Conservation (phyloP, 441 rosid species). For the Syzygium malaccense region DNA sequence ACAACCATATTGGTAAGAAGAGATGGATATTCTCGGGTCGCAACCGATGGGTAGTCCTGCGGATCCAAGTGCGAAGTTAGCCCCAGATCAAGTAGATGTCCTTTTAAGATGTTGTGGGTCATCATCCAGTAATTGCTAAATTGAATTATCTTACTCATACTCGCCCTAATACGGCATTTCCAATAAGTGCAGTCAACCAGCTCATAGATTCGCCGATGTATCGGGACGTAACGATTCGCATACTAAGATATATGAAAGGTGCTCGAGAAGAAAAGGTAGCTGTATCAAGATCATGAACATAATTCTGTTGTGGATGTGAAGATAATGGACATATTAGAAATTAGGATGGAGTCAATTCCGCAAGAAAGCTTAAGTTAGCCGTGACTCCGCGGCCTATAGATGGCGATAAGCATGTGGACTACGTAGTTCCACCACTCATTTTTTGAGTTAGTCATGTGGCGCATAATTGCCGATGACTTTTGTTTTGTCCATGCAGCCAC, state of each 20-base stretch:
- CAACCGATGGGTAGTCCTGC: background rate
- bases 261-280: background rate
- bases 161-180: too few relatives aligned
- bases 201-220: background rate
- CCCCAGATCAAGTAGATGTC: background rate
- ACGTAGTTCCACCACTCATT: background rate
- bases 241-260: background rate
- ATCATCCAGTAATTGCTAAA: background rate
- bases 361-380: background rate
- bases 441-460: background rate
- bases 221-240: background rate
- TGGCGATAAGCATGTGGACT: background rate
- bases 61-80: background rate
- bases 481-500: background rate
- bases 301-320: background rate
- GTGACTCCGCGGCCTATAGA: background rate
- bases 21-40: background rate
- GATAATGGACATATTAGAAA: background rate
- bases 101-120: background rate
- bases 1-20: background rate
- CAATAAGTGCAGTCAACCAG: background rate
- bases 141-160: background rate
- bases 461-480: background rate
- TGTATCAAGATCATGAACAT: background rate
- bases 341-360: background rate